Evolutionary conservation across 306 rosid genomes (phyloP).

Genomic region (Ammopiptanthus mongolicus): DNA sequence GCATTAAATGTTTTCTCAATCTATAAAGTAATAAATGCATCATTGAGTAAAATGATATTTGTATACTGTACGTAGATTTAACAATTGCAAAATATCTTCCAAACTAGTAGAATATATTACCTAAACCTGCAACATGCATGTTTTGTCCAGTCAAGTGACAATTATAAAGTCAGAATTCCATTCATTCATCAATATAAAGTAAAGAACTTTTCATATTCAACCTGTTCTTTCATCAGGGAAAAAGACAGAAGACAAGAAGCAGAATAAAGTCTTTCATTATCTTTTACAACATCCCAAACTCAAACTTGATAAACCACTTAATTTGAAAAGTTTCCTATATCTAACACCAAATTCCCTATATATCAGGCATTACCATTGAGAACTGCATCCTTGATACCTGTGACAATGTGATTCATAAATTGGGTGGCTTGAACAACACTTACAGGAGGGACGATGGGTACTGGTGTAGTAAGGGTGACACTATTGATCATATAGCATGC

Average conservation of each 20-base stretch:
- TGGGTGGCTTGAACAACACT: background rate
- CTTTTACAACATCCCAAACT: background rate
- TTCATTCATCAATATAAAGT: background rate
- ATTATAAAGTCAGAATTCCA: background rate
- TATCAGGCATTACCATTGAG: background rate
- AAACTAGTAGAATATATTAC: background rate
- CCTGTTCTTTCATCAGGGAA: background rate
- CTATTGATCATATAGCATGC: conserved; percentile 13
- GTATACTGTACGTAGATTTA: too few species aligned
- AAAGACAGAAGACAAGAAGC: background rate
- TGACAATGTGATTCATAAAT: background rate
- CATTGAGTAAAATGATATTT: too few species aligned
- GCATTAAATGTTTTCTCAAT: too few species aligned
- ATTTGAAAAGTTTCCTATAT: too few species aligned
- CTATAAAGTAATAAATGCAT: too few species aligned
- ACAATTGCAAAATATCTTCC: too few species aligned
- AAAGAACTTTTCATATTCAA: background rate
- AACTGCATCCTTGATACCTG: conserved; percentile 12
- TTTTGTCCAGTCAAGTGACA: background rate
- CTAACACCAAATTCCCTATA: background rate
- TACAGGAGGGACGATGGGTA: conserved; percentile 3
- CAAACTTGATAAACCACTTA: too few species aligned
- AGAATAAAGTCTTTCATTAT: background rate
- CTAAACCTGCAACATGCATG: background rate
- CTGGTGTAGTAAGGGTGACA: background rate